A percentile compares a stretch with the other conserved stretches of the same genome.
Conservation (phyloP, 441 rosid species). For the Viola pubescens region DNA sequence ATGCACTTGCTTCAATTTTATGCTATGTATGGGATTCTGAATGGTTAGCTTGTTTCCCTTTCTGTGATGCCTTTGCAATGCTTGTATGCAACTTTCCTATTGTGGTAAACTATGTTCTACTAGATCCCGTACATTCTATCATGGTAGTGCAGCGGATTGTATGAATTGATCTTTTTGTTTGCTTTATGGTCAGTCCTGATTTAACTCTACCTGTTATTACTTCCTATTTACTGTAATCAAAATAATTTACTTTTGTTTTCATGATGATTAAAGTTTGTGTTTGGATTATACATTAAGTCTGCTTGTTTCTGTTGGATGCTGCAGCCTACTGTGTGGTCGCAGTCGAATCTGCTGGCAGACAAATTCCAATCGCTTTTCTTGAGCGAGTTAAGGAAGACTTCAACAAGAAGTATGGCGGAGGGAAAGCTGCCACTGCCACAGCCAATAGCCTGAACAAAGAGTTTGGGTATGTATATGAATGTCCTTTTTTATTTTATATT, state of each 20-base stretch:
- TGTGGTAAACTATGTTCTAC: too few relatives aligned
- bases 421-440: conserved; percentile 73
- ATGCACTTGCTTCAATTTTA: too few relatives aligned
- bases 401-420: conserved; percentile 66
- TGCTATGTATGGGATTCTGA: too few relatives aligned
- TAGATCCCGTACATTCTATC: too few relatives aligned
- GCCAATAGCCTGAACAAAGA: conserved; percentile 74
- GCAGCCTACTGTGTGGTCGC: conserved; percentile 98
- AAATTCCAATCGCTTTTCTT: conserved; percentile 85
- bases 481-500: neutral
- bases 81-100: too few relatives aligned
- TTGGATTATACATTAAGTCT: conserved; percentile 3
- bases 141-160: too few relatives aligned
- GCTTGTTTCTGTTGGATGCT: conserved; percentile 14
- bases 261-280: neutral
- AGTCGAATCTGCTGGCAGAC: conserved; percentile 77
- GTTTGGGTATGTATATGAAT: conserved; percentile 49
- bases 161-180: too few relatives aligned
- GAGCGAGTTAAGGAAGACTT: conserved; percentile 90
- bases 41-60: too few relatives aligned
- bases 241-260: conserved; percentile 2
- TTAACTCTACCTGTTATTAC: too few relatives aligned
- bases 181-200: too few relatives aligned
- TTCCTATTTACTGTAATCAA: neutral
- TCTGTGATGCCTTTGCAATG: too few relatives aligned